Evolutionary conservation across 768 basidiomycete genomes (phyloP), one percentile per base, ranked within the genome.

Genomic region (Neoboletus subvelutipes): DNA sequence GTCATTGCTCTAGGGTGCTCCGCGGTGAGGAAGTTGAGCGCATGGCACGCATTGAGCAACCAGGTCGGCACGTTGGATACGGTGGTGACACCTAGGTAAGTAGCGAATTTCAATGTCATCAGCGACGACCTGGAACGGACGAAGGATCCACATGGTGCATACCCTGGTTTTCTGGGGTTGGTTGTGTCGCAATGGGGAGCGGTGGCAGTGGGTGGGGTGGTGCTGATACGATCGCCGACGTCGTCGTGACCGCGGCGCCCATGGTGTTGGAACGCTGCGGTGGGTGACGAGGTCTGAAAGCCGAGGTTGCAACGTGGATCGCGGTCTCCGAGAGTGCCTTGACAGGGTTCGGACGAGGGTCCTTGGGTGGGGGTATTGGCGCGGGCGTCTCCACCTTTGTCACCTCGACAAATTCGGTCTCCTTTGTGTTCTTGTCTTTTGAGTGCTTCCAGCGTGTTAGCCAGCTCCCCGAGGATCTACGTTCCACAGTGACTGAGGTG

Each of bases 1-100:
- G 81, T 85, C 86, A 90, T 84, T 6, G 77, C 82, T 67, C 86
- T 86, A 11, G 90, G 90, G 63, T 92, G 88, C 62, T 91, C 90
- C 57, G 77, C 80, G 11, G 83, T 83, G 52, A 92, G 81, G 73
- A 80, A 87, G 52, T 90, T 87, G 57, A 92, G 78, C 11, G 90
- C 89, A 47, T 78, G 83, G 62, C 85, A 85, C 1, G 90, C 89
- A 64, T 90, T 90, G 54, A 92, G 67, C 18, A 92, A 78, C 89
- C 89, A 92, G 0, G 83, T 74, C 0, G 89, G 89, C 12, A 84
- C 89, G 56, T 87, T 81, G 17, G 81, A 76, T 9, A 82, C 75
- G 4, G 76, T 73, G 0, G 79, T 80, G 28, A 75, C 68, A 12
- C 67, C 76, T 78, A 47, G 13, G 4, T 0, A 39, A 28, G 17